Percentiles rank a stretch among this genome's conserved stretches.
These are phyloP conservation scores for Fusarium sp. DNA, from an alignment of 2,329 filamentous ascomycete genomes.

Conservation along the genomic window DNA sequence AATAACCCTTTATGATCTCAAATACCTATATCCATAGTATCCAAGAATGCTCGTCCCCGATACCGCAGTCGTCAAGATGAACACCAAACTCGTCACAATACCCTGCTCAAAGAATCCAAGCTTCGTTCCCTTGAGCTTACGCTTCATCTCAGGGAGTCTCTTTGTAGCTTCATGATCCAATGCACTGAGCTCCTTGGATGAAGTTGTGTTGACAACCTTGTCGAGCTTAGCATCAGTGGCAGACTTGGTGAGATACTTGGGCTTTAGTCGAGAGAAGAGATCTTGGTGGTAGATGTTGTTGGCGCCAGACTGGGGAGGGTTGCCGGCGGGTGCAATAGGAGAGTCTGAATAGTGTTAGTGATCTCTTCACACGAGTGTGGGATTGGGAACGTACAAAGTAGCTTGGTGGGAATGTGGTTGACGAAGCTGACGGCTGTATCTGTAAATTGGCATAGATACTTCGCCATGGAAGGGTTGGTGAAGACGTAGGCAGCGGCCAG, in stretches of 20 bases:
- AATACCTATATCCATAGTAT: conserved; percentile 23
- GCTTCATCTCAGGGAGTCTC: conserved; percentile 17
- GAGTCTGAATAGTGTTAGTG: background rate
- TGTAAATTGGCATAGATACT: conserved; percentile 27
- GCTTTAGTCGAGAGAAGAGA: conserved; percentile 19
- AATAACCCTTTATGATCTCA: background rate
- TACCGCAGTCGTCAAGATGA: conserved; percentile 20
- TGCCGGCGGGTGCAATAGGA: background rate
- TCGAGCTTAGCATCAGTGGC: background rate
- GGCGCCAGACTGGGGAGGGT: background rate
- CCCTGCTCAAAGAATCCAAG: conserved; percentile 38
- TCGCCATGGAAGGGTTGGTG: conserved; percentile 23
- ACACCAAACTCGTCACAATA: conserved; percentile 27
- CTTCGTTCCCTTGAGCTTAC: conserved; percentile 9
- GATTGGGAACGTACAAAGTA: background rate
- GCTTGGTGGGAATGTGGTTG: conserved; percentile 17
- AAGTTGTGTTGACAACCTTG: background rate
- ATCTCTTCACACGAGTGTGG: fast-evolving
- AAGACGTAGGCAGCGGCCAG: conserved; percentile 24
- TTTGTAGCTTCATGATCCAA: conserved; percentile 17
- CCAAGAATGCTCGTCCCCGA: conserved; percentile 22
- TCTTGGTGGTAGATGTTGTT: conserved; percentile 8
- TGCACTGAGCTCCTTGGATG: background rate
- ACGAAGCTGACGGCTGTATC: conserved; percentile 24
- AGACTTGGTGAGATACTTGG: conserved; percentile 20